Evolutionary conservation across 2,329 filamentous ascomycete genomes (phyloP).

Genomic region (Lachnellula cervina): DNA sequence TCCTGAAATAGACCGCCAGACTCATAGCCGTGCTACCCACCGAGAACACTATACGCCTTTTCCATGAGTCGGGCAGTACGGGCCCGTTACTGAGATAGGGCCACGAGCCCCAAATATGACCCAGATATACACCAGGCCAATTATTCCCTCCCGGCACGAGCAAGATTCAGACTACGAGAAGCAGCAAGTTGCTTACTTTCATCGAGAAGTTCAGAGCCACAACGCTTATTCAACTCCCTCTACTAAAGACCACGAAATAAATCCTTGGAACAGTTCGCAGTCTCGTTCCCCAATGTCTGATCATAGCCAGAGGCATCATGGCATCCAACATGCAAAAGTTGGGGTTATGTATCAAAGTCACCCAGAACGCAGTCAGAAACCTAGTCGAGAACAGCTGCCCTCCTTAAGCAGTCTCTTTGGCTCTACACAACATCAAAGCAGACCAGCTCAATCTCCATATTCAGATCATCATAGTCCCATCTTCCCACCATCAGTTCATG

Average conservation of each 20-base stretch:
- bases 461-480: constrained; percentile 28
- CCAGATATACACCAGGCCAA: constrained; percentile 27
- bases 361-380: constrained; percentile 16
- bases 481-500: constrained; percentile 27
- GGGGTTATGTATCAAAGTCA: constrained; percentile 24
- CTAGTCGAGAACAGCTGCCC: constrained; percentile 29
- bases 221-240: constrained; percentile 6
- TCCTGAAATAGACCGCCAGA: constrained; percentile 22
- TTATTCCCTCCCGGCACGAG: constrained; percentile 21
- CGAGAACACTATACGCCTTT: constrained; percentile 18
- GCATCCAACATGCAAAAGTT: constrained; percentile 11
- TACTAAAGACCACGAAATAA: constrained; percentile 14
- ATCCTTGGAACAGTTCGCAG: constrained; percentile 14
- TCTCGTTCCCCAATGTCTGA: constrained; percentile 23
- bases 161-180: constrained; percentile 16
- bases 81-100: constrained; percentile 9
- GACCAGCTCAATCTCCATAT: constrained; percentile 26
- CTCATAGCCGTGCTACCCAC: constrained; percentile 27
- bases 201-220: constrained; percentile 12
- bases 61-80: constrained; percentile 12
- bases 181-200: constrained; percentile 13
- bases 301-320: constrained; percentile 12
- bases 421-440: constrained; percentile 16
- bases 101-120: constrained; percentile 22
- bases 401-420: constrained; percentile 32